Conservation (phyloP, 345 rosid species). For the Camelina neglecta region DNA sequence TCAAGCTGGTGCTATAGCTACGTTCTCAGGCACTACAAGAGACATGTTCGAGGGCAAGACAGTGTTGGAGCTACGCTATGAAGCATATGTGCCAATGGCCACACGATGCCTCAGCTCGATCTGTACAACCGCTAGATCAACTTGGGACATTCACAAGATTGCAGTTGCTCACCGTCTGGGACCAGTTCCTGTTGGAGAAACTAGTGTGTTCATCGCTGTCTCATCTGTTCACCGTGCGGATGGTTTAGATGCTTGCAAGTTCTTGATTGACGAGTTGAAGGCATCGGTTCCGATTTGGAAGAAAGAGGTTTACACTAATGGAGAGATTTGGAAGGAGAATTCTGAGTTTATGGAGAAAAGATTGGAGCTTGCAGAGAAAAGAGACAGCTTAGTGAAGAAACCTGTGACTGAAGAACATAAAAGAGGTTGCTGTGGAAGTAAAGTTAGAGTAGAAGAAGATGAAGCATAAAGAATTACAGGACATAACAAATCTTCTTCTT, state of each 20-base stretch:
- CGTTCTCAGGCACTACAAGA: conserved; percentile 78
- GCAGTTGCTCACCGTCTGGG: conserved; percentile 83
- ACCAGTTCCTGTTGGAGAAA: conserved; percentile 86
- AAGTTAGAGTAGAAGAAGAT: conserved; percentile 55
- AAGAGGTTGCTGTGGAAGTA: conserved; percentile 63
- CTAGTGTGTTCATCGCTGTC: conserved; percentile 79
- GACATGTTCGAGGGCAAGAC: conserved; percentile 80
- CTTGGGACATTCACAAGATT: conserved; percentile 74
- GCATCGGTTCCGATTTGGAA: conserved; percentile 95
- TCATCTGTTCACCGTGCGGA: conserved; percentile 85
- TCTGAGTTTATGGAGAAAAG: conserved; percentile 73
- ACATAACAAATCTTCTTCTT: conserved; percentile 33
- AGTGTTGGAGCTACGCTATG: conserved; percentile 81
- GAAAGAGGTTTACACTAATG: conserved; percentile 87
- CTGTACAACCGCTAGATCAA: conserved; percentile 67
- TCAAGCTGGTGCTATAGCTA: conserved; percentile 70
- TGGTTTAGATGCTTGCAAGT: conserved; percentile 86
- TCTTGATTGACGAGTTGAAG: conserved; percentile 79
- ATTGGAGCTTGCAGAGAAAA: conserved; percentile 54
- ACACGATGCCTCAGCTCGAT: conserved; percentile 59
- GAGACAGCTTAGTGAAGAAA: conserved; percentile 40
- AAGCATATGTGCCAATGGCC: conserved; percentile 93
- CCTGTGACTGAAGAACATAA: conserved; percentile 40
- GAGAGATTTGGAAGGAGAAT: conserved; percentile 97
- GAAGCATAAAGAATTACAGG: conserved; percentile 21